Base-by-base conservation (phyloP, 768 basidiomycete species). In the Amanita jacksonii region DNA sequence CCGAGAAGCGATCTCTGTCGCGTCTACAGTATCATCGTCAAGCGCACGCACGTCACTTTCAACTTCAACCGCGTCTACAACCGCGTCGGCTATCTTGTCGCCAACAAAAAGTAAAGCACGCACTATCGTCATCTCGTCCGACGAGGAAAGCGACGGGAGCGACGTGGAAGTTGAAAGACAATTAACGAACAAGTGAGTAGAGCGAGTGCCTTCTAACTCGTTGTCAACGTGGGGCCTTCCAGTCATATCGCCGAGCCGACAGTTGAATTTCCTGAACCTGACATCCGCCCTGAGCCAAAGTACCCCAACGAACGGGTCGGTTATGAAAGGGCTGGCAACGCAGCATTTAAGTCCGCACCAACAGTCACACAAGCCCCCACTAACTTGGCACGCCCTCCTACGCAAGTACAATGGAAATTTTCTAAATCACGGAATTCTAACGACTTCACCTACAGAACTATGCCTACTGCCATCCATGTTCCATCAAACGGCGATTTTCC, bases 111-210 rank as follows among this genome's bases (percentile, higher is more conserved):
- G 32, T 37, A 55, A 51, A 41, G 31, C 38, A 18, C 51, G 48
- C 39, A 52, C 62, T 18, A 51, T 67, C 16, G 47, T 68, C 22
- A 57, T 67, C 30, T 68, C 67, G 20, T 62, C 59, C 8, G 66
- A 66, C 24, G 68, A 68, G 32, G 30, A 42, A 8, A 42, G 41
- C 22, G 20, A 38, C 63, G 64, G 33, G 61, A 42, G 41, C 22
- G 20, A 38, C 63, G 64, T 35, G 61, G 62, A 8, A 44, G 48
- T 16, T 50, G 52, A 25, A 13, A 38, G 28, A 31, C 50, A 9
- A 46, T 41, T 23, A 46, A 50, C 23, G 42, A 38, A 18, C 38
- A 45, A 35, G 47, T 45, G 16, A 33, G 39, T 27, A 52, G 43
- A 32, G 16, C 15, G 50, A 50, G 3, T 27, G 28, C 10, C 28